Evolutionary conservation across 257 asterid species (phyloP), one percentile per base, ranked within the genome.

Genomic region (Salvia hispanica): DNA sequence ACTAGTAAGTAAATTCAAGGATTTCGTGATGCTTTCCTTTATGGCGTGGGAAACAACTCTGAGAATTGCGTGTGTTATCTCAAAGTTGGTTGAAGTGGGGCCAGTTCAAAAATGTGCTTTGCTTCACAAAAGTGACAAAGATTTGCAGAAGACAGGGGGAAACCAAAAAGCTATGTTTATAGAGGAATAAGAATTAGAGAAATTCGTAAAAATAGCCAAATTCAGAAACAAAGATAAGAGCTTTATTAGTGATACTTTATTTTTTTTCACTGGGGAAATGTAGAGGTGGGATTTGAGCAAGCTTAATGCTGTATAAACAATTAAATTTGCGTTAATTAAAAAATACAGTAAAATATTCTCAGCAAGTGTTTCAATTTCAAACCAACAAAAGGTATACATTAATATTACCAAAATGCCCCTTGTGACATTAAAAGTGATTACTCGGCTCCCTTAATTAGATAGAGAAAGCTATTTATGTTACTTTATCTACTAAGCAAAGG

Each of bases 11-110:
- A 11, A n/a, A 47, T 12, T 47, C 34, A 69, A 54, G 43, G n/a
- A 16, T 62, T 33, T 53, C 2, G 71, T 46, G 52, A 28, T 54
- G 16, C 51, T 45, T 67, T 53, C 52, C 53, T 59, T 73, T 58
- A 42, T 25, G 36, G 43, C 7, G n/a, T 13, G 42, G 63, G 44
- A 70, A 62, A 55, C 63, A 56, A 56, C 18, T 36, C 67, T 25
- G 1, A 39, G 14, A 63, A 58, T 34, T 34, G 39, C 6, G n/a
- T 43, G 42, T 44, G 37, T 64, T 43, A 58, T 16, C 45, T 65
- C 54, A 9, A 70, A 59, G 79, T 74, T 73, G 25, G 79, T 66
- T 74, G 77, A 44, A 69, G 76, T 78, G 79, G 82, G 82, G 79
- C 71, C 76, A 58, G 28, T 7, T 8, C 13, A 48, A 67, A 40